These are phyloP conservation scores for Conticribra weissflogii DNA, from an alignment of 108 stramenopile genomes.

Conservation along the genomic window DNA sequence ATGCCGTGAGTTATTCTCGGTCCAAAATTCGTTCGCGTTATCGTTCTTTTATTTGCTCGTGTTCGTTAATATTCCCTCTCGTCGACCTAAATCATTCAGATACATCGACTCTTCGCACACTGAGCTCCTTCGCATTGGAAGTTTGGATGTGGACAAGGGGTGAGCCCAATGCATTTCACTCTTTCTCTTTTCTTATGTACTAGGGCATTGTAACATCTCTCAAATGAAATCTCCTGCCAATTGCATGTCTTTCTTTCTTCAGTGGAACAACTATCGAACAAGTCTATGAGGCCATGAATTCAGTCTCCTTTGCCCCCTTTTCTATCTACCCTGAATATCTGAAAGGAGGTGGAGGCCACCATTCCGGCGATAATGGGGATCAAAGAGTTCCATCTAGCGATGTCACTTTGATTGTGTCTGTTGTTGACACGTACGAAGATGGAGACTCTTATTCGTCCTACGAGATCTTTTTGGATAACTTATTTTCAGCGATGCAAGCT, in stretches of 20 bases:
- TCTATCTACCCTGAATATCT: conserved; percentile 85
- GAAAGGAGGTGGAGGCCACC: conserved; percentile 85
- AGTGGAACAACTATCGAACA: conserved; percentile 82
- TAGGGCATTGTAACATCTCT: too few relatives aligned
- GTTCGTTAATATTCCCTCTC: conserved; percentile 1
- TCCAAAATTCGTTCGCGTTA: too few relatives aligned
- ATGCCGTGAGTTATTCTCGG: conserved; percentile 85
- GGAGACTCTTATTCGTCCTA: conserved; percentile 62
- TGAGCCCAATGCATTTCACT: too few relatives aligned
- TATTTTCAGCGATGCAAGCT: conserved; percentile 77
- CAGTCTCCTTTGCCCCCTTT: conserved; percentile 75
- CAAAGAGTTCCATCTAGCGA: conserved; percentile 65
- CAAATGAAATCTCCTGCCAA: too few relatives aligned
- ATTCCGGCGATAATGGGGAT: conserved; percentile 64
- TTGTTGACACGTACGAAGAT: conserved; percentile 84
- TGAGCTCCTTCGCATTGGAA: conserved; percentile 86
- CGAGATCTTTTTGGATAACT: conserved; percentile 76
- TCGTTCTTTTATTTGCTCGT: background rate
- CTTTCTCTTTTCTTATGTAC: too few relatives aligned
- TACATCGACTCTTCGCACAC: conserved; percentile 94
- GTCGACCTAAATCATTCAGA: too few relatives aligned
- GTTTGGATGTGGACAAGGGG: conserved; percentile 71
- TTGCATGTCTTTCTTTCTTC: conserved; percentile 49
- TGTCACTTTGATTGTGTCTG: conserved; percentile 80
- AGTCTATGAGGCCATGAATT: conserved; percentile 80